Percentiles rank a stretch among this genome's conserved stretches.
These are phyloP conservation scores for Hygrocybe punicea DNA, from an alignment of 768 basidiomycete genomes.

Conservation along the genomic window DNA sequence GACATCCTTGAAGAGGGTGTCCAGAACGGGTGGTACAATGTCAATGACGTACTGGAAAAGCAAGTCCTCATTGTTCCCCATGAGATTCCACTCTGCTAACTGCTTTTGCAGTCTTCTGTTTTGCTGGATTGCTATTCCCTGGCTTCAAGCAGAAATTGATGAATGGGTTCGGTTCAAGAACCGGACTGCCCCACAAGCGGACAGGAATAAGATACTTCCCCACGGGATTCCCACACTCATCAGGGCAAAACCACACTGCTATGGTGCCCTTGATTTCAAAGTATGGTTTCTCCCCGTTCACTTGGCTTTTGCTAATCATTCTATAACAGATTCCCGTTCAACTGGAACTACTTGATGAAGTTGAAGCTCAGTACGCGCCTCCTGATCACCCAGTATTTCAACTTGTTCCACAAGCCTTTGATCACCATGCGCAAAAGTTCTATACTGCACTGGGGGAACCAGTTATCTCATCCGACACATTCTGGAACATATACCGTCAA, in stretches of 20 bases:
- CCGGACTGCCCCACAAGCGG: slow-evolving; percentile 14
- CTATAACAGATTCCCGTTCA: slow-evolving; percentile 12
- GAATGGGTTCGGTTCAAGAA: slow-evolving; percentile 19
- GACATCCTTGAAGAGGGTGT: slow-evolving; percentile 32
- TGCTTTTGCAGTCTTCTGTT: too few relatives aligned
- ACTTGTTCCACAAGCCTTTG: slow-evolving; percentile 17
- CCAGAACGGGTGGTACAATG: slow-evolving; percentile 27
- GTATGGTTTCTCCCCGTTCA: slow-evolving; percentile 16
- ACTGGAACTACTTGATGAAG: slow-evolving; percentile 12
- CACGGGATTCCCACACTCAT: slow-evolving; percentile 32
- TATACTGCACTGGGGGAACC: slow-evolving; percentile 15
- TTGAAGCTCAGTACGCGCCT: slow-evolving; percentile 18
- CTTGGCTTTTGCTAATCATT: background rate
- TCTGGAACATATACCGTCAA: slow-evolving; percentile 10
- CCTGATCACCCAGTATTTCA: slow-evolving; percentile 17
- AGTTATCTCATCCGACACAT: slow-evolving; percentile 3
- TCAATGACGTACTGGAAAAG: slow-evolving; percentile 18
- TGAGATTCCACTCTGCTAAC: slow-evolving; percentile 17
- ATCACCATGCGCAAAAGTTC: slow-evolving; percentile 4
- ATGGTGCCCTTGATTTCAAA: slow-evolving; percentile 30
- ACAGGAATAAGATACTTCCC: slow-evolving; percentile 36
- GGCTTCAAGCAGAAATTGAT: slow-evolving; percentile 37
- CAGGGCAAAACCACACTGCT: slow-evolving; percentile 22
- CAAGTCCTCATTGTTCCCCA: slow-evolving; percentile 3
- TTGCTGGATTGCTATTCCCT: slow-evolving; percentile 37